Percentiles rank a stretch among this genome's conserved stretches.
These are phyloP conservation scores for Calamus simplicifolius DNA, from an alignment of 176 grass and related monocot genomes.

Conservation along the genomic window DNA sequence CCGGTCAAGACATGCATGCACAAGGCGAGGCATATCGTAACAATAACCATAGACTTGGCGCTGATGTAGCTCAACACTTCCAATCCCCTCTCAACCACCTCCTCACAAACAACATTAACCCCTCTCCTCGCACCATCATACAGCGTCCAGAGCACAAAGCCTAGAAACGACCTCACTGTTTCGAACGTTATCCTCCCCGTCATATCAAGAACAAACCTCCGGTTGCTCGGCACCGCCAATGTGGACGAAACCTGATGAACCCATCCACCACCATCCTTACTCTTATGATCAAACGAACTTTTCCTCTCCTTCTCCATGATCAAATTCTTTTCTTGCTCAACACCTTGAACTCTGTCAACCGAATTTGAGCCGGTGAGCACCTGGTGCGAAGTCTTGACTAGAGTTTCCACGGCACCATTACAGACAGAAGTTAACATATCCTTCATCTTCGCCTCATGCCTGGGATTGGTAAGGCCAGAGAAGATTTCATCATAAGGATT, in stretches of 20 bases:
- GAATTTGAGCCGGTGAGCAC: conserved; percentile 21
- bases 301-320: not conserved
- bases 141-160: conserved; percentile 81
- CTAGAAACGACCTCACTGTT: conserved; percentile 82
- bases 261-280: conserved; percentile 36
- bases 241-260: conserved; percentile 59
- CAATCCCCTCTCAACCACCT: conserved; percentile 33
- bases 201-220: conserved; percentile 82
- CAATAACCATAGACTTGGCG: conserved; percentile 62
- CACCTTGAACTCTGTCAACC: conserved; percentile 1
- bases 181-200: conserved; percentile 96
- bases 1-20: conserved; percentile 72
- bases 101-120: not conserved
- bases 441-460: conserved; percentile 58
- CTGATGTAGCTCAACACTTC: conserved; percentile 53
- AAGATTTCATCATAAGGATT: conserved; percentile 91
- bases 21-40: conserved; percentile 61
- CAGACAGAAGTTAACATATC: conserved; percentile 70
- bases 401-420: conserved; percentile 73
- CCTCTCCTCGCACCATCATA: conserved; percentile 44
- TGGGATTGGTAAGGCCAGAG: conserved; percentile 76
- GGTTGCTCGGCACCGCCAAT: conserved; percentile 58
- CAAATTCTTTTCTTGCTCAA: conserved; percentile 5
- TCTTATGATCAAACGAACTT: conserved; percentile 8
- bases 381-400: conserved; percentile 79